phyloP scores from a whole-genome alignment of 2,329 filamentous ascomycete species.

The Aspergillus spinulosporus region DNA sequence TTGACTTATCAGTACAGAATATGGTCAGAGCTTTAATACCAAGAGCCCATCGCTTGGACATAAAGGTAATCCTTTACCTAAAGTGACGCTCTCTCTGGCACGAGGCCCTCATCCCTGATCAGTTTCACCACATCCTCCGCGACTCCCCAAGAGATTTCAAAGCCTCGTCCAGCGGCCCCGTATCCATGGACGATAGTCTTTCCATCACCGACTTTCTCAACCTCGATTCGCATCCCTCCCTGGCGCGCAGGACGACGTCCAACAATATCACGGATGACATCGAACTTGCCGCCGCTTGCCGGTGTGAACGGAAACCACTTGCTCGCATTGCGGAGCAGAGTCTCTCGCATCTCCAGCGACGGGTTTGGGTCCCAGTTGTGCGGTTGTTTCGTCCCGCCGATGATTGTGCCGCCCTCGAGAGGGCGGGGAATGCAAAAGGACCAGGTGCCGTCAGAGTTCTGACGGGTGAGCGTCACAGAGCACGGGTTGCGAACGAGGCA shows the following conservation, averaged over 20 bases:
- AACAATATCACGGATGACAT: constrained; percentile 49
- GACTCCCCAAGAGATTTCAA: constrained; percentile 62
- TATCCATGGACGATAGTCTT: constrained; percentile 55
- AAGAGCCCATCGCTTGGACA: too few relatives aligned
- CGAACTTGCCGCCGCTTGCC: constrained; percentile 38
- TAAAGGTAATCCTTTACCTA: constrained; percentile 13
- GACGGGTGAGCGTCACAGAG: constrained; percentile 56
- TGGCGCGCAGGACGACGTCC: constrained; percentile 48
- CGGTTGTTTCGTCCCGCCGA: constrained; percentile 66
- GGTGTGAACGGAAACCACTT: constrained; percentile 45
- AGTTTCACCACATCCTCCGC: constrained; percentile 52
- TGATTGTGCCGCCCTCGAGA: constrained; percentile 63
- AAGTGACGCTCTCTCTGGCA: constrained; percentile 26
- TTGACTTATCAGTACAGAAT: too few relatives aligned
- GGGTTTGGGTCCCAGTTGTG: constrained; percentile 57
- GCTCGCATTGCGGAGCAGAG: constrained; percentile 48
- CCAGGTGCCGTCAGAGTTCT: constrained; percentile 64
- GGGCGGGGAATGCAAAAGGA: constrained; percentile 63
- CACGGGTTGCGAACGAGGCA: constrained; percentile 50
- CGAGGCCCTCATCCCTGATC: constrained; percentile 32
- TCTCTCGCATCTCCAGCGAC: constrained; percentile 48
- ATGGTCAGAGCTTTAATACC: too few relatives aligned
- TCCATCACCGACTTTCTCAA: constrained; percentile 42
- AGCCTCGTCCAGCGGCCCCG: constrained; percentile 62
- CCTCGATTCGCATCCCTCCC: constrained; percentile 54